phyloP scores from a whole-genome alignment of 345 rosid species.

The Salix arbutifolia region DNA sequence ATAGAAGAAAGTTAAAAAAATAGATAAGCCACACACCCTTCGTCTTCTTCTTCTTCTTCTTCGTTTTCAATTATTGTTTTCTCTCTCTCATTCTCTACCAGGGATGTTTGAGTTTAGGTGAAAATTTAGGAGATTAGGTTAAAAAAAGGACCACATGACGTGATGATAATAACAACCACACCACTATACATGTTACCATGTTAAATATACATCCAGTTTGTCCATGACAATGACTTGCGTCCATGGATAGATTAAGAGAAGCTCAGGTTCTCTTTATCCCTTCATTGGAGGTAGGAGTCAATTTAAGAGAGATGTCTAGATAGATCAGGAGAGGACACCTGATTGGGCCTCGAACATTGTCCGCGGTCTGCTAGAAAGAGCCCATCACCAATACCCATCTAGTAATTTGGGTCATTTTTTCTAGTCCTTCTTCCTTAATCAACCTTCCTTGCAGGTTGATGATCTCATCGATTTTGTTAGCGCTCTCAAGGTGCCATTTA shows the following conservation, averaged over 20 bases:
- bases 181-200: neutral
- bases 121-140: neutral
- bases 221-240: no score
- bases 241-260: neutral
- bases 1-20: neutral
- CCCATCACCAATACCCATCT: neutral
- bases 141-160: neutral
- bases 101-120: neutral
- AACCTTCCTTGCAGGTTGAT: neutral
- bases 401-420: no score
- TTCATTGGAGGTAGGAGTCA: no score
- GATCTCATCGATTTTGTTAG: constrained; percentile 38
- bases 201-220: neutral
- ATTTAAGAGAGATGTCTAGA: no score
- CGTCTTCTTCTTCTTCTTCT: no score
- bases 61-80: neutral
- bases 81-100: neutral
- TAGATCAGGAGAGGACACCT: no score
- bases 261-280: neutral
- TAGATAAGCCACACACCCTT: neutral
- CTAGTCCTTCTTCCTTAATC: neutral
- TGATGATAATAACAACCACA: neutral
- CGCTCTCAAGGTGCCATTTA: constrained; percentile 48
- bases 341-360: neutral
- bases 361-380: neutral